Percentiles rank a stretch among this genome's conserved stretches.
These are phyloP conservation scores for Phytophthora litchii DNA, from an alignment of 352 stramenopile genomes.

Conservation along the genomic window DNA sequence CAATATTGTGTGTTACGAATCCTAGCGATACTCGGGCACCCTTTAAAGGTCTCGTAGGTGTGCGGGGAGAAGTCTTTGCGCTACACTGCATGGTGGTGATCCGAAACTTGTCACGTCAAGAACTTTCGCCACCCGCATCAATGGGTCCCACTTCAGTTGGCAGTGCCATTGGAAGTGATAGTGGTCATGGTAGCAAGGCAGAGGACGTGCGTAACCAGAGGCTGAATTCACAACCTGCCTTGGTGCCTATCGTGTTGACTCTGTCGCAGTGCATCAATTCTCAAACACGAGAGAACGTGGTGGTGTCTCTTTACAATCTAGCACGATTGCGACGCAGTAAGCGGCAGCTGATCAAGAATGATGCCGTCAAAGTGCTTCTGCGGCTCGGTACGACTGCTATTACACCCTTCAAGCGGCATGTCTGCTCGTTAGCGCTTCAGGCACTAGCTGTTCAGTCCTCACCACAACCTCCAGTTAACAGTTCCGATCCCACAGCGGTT, in stretches of 20 bases:
- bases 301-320: conserved; percentile 74
- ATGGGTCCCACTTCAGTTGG: background rate
- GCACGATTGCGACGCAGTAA: conserved; percentile 59
- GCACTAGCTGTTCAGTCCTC: conserved; percentile 51
- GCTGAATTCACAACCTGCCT: conserved; percentile 49
- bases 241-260: conserved; percentile 66
- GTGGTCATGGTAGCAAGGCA: conserved; percentile 7
- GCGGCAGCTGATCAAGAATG: conserved; percentile 72
- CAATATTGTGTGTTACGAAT: conserved; percentile 53
- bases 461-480: conserved; percentile 14
- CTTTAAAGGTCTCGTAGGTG: conserved; percentile 62
- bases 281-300: conserved; percentile 73
- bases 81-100: conserved; percentile 69
- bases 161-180: conserved; percentile 8
- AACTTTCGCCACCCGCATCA: conserved; percentile 12
- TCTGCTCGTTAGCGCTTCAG: conserved; percentile 70
- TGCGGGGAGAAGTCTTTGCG: conserved; percentile 72
- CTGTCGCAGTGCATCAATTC: conserved; percentile 46
- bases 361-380: conserved; percentile 78
- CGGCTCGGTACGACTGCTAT: conserved; percentile 49
- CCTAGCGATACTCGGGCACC: conserved; percentile 44
- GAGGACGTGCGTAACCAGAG: conserved; percentile 65
- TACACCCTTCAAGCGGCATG: conserved; percentile 61
- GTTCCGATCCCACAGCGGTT: conserved; percentile 23
- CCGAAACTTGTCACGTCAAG: conserved; percentile 67